Evolutionary conservation across 768 basidiomycete species (phyloP).

Genomic region (Kondoa subrosea): DNA sequence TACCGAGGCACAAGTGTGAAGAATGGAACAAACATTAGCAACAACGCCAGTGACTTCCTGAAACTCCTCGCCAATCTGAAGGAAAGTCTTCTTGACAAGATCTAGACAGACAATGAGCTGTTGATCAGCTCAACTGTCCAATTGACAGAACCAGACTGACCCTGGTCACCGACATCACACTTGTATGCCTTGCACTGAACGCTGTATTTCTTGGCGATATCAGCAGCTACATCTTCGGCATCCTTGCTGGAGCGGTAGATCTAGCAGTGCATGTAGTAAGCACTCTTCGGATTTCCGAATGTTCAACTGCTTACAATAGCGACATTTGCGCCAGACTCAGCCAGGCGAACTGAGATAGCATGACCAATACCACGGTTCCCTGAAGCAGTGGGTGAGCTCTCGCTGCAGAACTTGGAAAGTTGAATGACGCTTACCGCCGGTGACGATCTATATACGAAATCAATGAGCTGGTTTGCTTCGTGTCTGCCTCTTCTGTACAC

Average conservation of each 20-base stretch:
- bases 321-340: slow-evolving; percentile 21
- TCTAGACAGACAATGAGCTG: background rate
- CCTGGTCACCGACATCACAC: slow-evolving; percentile 11
- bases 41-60: slow-evolving; percentile 10
- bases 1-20: background rate
- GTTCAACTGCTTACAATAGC: slow-evolving; percentile 10
- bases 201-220: slow-evolving; percentile 12
- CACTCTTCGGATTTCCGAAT: background rate
- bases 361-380: slow-evolving; percentile 20
- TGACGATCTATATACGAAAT: background rate
- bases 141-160: background rate
- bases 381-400: background rate
- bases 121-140: background rate
- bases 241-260: slow-evolving; percentile 10
- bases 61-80: slow-evolving; percentile 8
- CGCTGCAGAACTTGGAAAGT: background rate
- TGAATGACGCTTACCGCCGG: background rate
- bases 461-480: too few relatives aligned
- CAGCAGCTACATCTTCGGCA: slow-evolving; percentile 3
- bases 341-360: slow-evolving; percentile 15
- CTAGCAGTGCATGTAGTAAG: background rate
- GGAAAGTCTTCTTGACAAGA: slow-evolving; percentile 16
- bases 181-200: slow-evolving; percentile 16
- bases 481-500: too few relatives aligned
- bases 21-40: slow-evolving; percentile 28